Evolutionary conservation across 495 filamentous ascomycete genomes (phyloP).

Genomic region (Diplogelasinospora grovesii): DNA sequence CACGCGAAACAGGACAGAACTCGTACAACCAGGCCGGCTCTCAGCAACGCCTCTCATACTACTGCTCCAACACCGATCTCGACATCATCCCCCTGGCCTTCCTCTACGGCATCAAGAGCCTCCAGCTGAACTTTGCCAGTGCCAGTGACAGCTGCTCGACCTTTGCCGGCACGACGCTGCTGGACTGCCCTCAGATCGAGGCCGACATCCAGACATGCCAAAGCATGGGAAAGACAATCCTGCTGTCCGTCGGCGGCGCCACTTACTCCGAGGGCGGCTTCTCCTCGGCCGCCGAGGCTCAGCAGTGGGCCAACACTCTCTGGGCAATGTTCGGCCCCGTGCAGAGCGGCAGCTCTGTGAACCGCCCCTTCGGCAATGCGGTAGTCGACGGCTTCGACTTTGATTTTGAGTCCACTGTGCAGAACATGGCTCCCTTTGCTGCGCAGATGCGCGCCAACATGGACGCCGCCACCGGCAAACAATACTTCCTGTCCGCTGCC

Average conservation of each 20-base stretch:
- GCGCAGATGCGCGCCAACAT: conserved; percentile 48
- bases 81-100: conserved; percentile 57
- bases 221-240: conserved; percentile 53
- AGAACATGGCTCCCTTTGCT: conserved; percentile 51
- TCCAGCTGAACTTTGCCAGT: conserved; percentile 53
- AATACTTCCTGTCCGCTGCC: conserved; percentile 57
- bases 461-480: conserved; percentile 40
- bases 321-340: conserved; percentile 63
- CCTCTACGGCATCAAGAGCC: conserved; percentile 46
- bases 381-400: conserved; percentile 69
- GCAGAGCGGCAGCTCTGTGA: conserved; percentile 22
- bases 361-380: conserved; percentile 58
- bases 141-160: conserved; percentile 50
- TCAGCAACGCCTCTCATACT: conserved; percentile 44
- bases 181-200: conserved; percentile 59
- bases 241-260: conserved; percentile 62
- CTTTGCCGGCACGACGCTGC: conserved; percentile 49
- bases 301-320: conserved; percentile 49
- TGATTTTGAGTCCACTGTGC: conserved; percentile 49
- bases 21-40: conserved; percentile 34
- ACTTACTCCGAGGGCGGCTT: conserved; percentile 59
- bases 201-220: conserved; percentile 62
- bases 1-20: conserved; percentile 38
- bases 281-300: conserved; percentile 43
- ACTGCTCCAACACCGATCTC: conserved; percentile 39